A percentile compares a stretch with the other conserved stretches of the same genome.
These are phyloP conservation scores for Lactarius quietus DNA, from an alignment of 768 basidiomycete genomes.

Conservation along the genomic window DNA sequence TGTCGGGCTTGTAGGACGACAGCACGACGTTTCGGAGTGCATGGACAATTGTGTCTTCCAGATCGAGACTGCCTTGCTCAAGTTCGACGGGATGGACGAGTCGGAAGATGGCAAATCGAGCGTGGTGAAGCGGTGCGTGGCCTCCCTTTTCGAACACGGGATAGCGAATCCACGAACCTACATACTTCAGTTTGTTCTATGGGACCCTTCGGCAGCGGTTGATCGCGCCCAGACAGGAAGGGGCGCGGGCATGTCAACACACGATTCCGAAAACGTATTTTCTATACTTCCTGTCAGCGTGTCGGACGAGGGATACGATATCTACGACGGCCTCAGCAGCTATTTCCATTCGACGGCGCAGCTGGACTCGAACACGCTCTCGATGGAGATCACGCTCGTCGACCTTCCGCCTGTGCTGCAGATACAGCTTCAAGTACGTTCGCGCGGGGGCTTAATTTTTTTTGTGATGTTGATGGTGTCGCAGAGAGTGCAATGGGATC, in stretches of 20 bases:
- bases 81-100: slow-evolving; percentile 54
- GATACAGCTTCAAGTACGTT: slow-evolving; percentile 86
- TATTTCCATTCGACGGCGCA: slow-evolving; percentile 91
- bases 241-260: slow-evolving; percentile 53
- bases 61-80: slow-evolving; percentile 86
- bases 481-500: slow-evolving; percentile 94
- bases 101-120: slow-evolving; percentile 59
- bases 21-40: slow-evolving; percentile 98
- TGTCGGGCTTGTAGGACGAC: slow-evolving; percentile 56
- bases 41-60: slow-evolving; percentile 99
- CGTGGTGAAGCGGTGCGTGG: slow-evolving; percentile 77
- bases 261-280: slow-evolving; percentile 89
- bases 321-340: slow-evolving; percentile 89
- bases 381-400: slow-evolving; percentile 83
- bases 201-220: slow-evolving; percentile 75
- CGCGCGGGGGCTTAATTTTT: background rate
- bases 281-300: slow-evolving; percentile 95
- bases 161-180: too few species aligned
- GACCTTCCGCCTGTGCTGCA: slow-evolving; percentile 89
- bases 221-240: slow-evolving; percentile 37
- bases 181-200: slow-evolving; percentile 64
- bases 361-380: slow-evolving; percentile 79
- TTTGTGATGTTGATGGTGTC: background rate
- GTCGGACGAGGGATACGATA: slow-evolving; percentile 79
- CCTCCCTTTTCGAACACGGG: background rate